phyloP scores from a whole-genome alignment of 495 filamentous ascomycete species.

The Neurospora sp. region DNA sequence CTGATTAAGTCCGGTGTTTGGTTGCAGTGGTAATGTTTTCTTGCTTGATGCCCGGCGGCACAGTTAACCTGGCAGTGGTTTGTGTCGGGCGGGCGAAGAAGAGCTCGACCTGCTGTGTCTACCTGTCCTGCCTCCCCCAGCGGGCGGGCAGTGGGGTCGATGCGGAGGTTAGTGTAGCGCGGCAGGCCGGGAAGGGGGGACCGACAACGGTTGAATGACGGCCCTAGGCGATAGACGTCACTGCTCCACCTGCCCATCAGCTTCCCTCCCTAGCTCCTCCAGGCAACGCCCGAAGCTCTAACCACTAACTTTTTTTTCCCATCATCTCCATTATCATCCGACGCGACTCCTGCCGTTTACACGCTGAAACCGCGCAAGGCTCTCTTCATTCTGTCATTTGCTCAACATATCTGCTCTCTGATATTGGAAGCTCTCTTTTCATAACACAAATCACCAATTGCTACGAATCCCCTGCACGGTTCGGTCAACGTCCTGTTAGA shows the following conservation, averaged over 20 bases:
- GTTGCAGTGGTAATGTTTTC: not conserved
- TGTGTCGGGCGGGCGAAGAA: not conserved
- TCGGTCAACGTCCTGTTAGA: not conserved
- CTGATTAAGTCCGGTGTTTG: not conserved
- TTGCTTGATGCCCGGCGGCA: not conserved
- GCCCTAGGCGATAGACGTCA: not conserved
- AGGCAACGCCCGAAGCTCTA: not conserved
- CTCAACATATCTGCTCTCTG: not conserved
- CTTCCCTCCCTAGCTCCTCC: not conserved
- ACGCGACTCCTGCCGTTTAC: not conserved
- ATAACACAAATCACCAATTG: not conserved
- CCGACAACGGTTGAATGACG: not conserved
- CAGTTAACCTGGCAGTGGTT: not conserved
- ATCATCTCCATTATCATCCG: not conserved
- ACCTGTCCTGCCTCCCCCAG: not conserved
- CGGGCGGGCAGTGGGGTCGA: not conserved
- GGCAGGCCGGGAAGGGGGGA: not conserved
- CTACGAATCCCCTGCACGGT: not conserved
- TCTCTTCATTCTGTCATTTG: not conserved
- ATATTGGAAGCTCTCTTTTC: not conserved
- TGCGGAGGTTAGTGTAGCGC: not conserved
- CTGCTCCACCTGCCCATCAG: not conserved
- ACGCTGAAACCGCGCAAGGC: not conserved
- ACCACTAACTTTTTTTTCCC: not conserved
- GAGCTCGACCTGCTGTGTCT: not conserved